Percentiles rank a stretch among this genome's conserved stretches.
phyloP scores from a whole-genome alignment of 192 early-diverging fungal species.

The Dissophora ornata region DNA sequence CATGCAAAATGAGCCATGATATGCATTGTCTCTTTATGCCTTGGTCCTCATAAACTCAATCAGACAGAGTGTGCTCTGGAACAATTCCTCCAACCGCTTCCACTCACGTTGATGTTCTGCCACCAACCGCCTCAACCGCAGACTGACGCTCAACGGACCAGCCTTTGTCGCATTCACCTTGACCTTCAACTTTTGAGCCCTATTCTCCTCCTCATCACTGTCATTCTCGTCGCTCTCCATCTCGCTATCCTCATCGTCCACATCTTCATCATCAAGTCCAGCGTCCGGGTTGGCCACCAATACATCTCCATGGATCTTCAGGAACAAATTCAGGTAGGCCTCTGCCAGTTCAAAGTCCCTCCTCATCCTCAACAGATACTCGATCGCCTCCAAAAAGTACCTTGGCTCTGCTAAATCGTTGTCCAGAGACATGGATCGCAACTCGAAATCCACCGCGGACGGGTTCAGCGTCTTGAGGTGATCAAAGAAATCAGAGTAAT shows the following conservation, averaged over 20 bases:
- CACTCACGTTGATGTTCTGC: slow-evolving; percentile 62
- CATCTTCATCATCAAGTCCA: slow-evolving; percentile 57
- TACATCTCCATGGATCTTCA: slow-evolving; percentile 85
- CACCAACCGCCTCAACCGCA: slow-evolving; percentile 48
- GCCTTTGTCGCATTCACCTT: slow-evolving; percentile 45
- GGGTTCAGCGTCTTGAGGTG: slow-evolving; percentile 84
- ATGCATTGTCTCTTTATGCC: no score
- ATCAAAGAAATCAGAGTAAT: slow-evolving; percentile 72
- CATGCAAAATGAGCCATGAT: no score
- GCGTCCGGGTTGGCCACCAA: slow-evolving; percentile 69
- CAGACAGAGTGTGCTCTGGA: slow-evolving; percentile 72
- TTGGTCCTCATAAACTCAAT: slow-evolving; percentile 69
- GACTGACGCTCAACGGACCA: slow-evolving; percentile 40
- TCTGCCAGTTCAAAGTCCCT: slow-evolving; percentile 91
- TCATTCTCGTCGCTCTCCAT: slow-evolving; percentile 46
- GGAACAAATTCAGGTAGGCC: slow-evolving; percentile 80
- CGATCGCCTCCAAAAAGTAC: slow-evolving; percentile 75
- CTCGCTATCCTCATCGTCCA: slow-evolving; percentile 40
- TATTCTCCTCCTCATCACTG: slow-evolving; percentile 17
- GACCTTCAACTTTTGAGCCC: slow-evolving; percentile 24
- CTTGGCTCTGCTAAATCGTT: slow-evolving; percentile 69
- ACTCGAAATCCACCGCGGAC: slow-evolving; percentile 86
- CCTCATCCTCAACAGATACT: slow-evolving; percentile 67
- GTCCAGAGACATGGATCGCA: slow-evolving; percentile 80
- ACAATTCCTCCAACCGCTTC: slow-evolving; percentile 67